Conservation (phyloP, 225 moss, liverwort and hornwort genomes). For the Anthoceros angustus region DNA sequence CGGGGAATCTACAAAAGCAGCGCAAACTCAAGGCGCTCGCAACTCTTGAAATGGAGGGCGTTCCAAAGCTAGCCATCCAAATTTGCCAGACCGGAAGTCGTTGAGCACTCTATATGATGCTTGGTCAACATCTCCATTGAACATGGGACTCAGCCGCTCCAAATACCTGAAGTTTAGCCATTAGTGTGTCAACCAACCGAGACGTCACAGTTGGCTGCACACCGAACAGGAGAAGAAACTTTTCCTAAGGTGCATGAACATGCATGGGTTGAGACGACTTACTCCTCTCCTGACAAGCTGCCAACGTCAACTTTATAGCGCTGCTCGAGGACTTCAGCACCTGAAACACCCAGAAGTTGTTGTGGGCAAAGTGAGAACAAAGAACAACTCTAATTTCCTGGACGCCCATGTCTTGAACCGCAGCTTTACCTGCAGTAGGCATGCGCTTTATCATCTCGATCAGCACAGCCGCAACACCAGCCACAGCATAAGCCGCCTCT, state of each 20-base stretch:
- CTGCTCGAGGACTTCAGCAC: neutral
- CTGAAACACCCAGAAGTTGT: neutral
- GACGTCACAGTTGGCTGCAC: too few relatives aligned
- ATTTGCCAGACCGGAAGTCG: constrained; percentile 70
- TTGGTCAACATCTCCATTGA: constrained; percentile 88
- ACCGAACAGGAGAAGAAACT: too few relatives aligned
- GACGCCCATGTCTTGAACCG: neutral
- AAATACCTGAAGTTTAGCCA: constrained; percentile 19
- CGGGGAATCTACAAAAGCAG: too few relatives aligned
- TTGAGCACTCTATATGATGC: constrained; percentile 59
- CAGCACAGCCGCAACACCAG: constrained; percentile 80
- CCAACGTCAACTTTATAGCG: neutral
- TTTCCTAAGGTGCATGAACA: too few relatives aligned
- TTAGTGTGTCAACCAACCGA: too few relatives aligned
- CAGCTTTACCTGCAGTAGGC: constrained; percentile 34
- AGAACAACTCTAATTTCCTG: neutral
- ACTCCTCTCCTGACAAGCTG: constrained; percentile 2
- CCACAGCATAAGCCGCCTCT: constrained; percentile 87
- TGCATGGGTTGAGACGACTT: neutral
- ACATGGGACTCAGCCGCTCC: constrained; percentile 56
- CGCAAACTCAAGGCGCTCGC: too few relatives aligned
- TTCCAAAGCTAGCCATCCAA: constrained; percentile 87
- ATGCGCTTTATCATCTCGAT: constrained; percentile 86
- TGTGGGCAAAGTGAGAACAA: neutral
- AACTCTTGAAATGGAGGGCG: constrained; percentile 35